Percentiles rank a stretch among this genome's conserved stretches.
Conservation (phyloP, 2,329 filamentous ascomycete species). For the Coniochaeta sp. region DNA sequence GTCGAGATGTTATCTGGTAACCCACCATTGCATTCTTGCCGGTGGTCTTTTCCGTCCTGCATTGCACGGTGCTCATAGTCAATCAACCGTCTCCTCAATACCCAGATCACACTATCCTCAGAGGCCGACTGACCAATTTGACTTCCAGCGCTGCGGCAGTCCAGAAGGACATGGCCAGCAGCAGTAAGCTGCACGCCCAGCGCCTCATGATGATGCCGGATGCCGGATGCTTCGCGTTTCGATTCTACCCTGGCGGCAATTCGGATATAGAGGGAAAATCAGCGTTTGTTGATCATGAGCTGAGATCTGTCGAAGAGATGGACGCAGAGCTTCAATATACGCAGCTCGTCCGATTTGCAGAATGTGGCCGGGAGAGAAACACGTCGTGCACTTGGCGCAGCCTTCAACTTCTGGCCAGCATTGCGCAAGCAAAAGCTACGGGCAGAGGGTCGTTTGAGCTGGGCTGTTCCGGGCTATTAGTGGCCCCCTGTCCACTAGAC, state of each 20-base stretch:
- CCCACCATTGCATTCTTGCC: conserved; percentile 68
- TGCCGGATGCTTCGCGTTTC: background rate
- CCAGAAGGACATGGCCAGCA: conserved; percentile 47
- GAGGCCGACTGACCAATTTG: conserved; percentile 37
- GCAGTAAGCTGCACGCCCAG: conserved; percentile 39
- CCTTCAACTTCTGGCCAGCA: background rate
- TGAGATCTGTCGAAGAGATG: background rate
- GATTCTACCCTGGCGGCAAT: background rate
- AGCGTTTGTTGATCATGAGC: background rate
- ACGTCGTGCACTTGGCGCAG: background rate
- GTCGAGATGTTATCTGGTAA: conserved; percentile 1
- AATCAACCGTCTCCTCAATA: background rate
- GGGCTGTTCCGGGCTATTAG: background rate
- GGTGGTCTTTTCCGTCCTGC: conserved; percentile 69
- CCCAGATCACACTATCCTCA: background rate
- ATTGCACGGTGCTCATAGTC: conserved; percentile 2
- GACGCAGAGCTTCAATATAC: background rate
- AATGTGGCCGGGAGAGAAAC: background rate
- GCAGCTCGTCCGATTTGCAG: background rate
- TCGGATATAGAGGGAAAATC: background rate
- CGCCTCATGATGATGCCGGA: conserved; percentile 39
- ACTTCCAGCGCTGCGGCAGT: conserved; percentile 51
- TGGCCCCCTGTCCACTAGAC: background rate
- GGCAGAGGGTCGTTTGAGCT: background rate
- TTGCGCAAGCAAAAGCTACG: background rate